Conservation (phyloP, 176 grass and related monocot genomes). For the Oryza coarctata region DNA sequence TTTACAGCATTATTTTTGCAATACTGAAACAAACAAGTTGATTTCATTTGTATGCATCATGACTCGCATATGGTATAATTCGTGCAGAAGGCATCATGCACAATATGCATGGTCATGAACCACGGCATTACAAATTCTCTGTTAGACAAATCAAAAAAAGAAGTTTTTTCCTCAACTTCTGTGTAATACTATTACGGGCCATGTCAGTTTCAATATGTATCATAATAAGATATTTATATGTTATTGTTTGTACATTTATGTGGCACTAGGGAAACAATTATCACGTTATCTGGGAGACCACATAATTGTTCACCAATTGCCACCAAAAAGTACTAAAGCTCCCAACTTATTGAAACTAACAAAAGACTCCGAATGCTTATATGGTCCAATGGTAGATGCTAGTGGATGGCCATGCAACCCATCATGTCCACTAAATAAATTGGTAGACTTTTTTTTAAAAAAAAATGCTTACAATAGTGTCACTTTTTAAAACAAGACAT, state of each 20-base stretch:
- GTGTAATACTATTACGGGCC: neutral
- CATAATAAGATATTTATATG: neutral
- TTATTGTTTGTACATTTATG: slow-evolving; percentile 1
- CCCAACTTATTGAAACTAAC: slow-evolving; percentile 26
- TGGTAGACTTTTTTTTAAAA: neutral
- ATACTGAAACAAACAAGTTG: neutral
- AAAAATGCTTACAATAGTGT: neutral
- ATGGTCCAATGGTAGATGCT: slow-evolving; percentile 1
- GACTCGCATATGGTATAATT: neutral
- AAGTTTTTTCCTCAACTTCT: neutral
- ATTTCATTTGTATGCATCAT: neutral
- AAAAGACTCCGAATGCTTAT: neutral
- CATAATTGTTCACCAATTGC: slow-evolving; percentile 16
- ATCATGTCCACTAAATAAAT: slow-evolving; percentile 19
- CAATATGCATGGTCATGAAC: neutral
- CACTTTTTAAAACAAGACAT: slow-evolving; percentile 10
- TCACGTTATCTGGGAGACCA: slow-evolving; percentile 11
- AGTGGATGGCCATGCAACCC: neutral
- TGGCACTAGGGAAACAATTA: slow-evolving; percentile 26
- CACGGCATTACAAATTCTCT: neutral
- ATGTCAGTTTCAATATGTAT: neutral
- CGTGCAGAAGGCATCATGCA: neutral
- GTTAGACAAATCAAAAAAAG: neutral
- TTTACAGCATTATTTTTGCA: neutral
- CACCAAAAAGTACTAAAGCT: slow-evolving; percentile 12